Base-by-base conservation (phyloP, 139 green algal species). In the Tetradesmus lagerheimii region DNA sequence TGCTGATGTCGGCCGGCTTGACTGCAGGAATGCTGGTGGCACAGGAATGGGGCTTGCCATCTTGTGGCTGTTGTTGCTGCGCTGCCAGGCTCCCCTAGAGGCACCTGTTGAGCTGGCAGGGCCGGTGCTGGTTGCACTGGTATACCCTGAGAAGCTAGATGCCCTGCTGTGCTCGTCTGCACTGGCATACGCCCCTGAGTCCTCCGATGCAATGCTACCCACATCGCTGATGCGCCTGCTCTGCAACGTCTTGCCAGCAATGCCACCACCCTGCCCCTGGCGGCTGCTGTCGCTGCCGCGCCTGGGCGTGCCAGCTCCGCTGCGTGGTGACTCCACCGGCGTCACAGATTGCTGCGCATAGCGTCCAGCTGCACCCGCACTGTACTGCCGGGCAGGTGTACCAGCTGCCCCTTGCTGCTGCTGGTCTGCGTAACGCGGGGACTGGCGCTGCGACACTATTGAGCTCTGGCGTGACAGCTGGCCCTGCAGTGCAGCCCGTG, bases 171-270 rank as follows among this genome's bases (percentile, higher is more conserved):
- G 15, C 47, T 86, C 80, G 9, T 86, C 80, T 75, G 80, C 80
- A 15, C 43, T 86, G n/a, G 64, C 80, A 34, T 86, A 86, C 25
- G n/a, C 80, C 6, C 37, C 77, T n/a, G 77, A 83, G 34, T 83
- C 77, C 3, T 67, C 39, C n/a, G 39, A 79, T 23, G 71, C 71
- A 79, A n/a, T n/a, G n/a, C 71, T 66, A 20, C 43, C 80, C 2
- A 37, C 41, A 74, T 86, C 81, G 64, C 81, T 86, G 47, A 78
- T 50, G 27, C 82, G 82, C 45, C 82, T 43, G 38, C 83, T 50
- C 34, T 87, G 82, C 53, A 74, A 16, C 27, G 53, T 62, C 29
- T 62, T 74, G 35, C 38, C 83, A 64, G 83, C 83, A 41, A 6
- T 80, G 62, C 37, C 37, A 64, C 62, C 38, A 64, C 34, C 27